Evolutionary conservation across 129 eudicot species (phyloP).

Genomic region (Chrysanthemum lavandulifolium): DNA sequence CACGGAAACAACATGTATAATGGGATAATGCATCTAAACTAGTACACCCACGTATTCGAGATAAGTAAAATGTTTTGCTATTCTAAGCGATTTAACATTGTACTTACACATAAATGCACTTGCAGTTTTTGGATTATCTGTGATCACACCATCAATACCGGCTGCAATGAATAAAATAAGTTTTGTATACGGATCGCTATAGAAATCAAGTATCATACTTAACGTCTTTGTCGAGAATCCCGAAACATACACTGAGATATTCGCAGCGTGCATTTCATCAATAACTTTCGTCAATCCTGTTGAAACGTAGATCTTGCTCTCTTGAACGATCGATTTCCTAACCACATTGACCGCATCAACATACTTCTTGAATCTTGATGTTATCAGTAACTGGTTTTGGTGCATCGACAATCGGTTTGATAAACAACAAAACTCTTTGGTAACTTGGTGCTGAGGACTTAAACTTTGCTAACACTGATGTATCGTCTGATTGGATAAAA

Average conservation of each 20-base stretch:
- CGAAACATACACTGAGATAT: slow-evolving; percentile 67
- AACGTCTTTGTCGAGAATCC: slow-evolving; percentile 53
- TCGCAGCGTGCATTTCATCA: slow-evolving; percentile 62
- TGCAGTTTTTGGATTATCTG: slow-evolving; percentile 81
- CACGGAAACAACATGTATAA: neutral
- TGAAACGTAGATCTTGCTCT: slow-evolving; percentile 33
- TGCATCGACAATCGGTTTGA: slow-evolving; percentile 42
- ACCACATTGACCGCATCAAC: slow-evolving; percentile 64
- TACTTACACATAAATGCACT: slow-evolving; percentile 67
- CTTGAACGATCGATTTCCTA: slow-evolving; percentile 38
- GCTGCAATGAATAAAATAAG: slow-evolving; percentile 47
- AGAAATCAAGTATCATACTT: slow-evolving; percentile 58
- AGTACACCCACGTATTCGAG: neutral
- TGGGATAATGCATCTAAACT: neutral
- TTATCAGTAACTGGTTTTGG: slow-evolving; percentile 42
- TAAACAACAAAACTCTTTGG: slow-evolving; percentile 49
- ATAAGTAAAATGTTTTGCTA: neutral
- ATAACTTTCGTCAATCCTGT: slow-evolving; percentile 44
- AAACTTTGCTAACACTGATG: slow-evolving; percentile 62
- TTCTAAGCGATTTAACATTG: neutral
- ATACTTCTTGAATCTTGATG: slow-evolving; percentile 63
- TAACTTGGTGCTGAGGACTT: slow-evolving; percentile 42
- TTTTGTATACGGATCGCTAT: slow-evolving; percentile 69
- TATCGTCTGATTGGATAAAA: slow-evolving; percentile 78
- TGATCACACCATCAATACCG: slow-evolving; percentile 64